Base-by-base conservation (phyloP, 106 monocot genomes). In the Acorus gramineus region DNA sequence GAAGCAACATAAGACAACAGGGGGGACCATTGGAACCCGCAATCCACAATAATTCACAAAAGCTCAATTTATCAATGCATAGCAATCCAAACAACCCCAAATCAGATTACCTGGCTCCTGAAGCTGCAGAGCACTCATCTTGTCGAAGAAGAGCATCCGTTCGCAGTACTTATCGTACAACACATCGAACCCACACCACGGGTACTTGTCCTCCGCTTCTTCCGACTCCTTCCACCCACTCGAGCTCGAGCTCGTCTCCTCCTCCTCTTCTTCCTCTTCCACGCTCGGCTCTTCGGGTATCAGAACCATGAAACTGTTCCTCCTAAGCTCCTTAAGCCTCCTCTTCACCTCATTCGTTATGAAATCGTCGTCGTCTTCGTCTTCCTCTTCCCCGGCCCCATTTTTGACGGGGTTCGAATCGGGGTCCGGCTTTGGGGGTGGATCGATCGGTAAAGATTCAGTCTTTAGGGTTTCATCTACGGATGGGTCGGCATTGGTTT, bases 291-390 rank as follows among this genome's bases (percentile, higher is more conserved):
- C 90, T 63, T 86, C 95, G 2, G 95, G 95, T n/a, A 96, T 96
- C 3, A 87, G 76, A 47, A 87, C 95, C 95, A 96, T 90, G 85
- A 96, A 96, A 50, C 78, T 90, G 72, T 91, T 96, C 76, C 85
- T 96, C 61, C 95, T 80, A 66, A 96, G 74, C 74, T 96, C 95
- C 64, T 91, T 96, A 47, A 96, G 75, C 71, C 95, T 63, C 55
- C 87, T 75, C 80, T 96, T 90, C 50, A 96, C 90, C 73, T 96
- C 95, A 72, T 85, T 85, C 0, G 90, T 80, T 53, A 96, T 96
- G 74, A 96, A 87, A 67, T 96, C 95, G n/a, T 96, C 95, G 5
- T 96, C 93, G 4, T 93, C 92, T 0, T 92, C 83, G 0, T 85
- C 85, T 2, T 82, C 84, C 4, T 75, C 80, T 12, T 72, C 69